Conservation (phyloP, 768 basidiomycete genomes). For the Pleurotus sapidus region DNA sequence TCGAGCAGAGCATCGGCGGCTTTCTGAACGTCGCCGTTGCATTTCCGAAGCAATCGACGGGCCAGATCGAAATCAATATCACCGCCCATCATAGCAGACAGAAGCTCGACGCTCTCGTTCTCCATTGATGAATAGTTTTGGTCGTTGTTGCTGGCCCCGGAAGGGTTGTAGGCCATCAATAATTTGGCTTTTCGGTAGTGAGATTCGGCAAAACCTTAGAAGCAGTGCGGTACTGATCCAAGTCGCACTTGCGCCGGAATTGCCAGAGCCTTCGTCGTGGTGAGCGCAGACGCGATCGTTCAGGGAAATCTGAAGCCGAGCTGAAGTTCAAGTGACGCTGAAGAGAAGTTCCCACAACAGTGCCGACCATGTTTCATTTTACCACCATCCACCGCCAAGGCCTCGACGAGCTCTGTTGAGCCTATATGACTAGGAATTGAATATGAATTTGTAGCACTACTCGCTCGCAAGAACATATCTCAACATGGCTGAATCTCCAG, state of each 20-base stretch:
- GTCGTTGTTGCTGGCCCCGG: neutral
- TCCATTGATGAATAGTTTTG: neutral
- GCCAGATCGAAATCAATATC: constrained; percentile 42
- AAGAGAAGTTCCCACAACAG: too few species aligned
- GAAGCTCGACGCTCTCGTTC: constrained; percentile 25
- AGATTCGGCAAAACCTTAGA: too few species aligned
- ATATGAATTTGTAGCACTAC: constrained; percentile 3
- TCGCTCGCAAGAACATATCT: neutral
- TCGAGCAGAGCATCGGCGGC: constrained; percentile 52
- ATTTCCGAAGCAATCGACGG: constrained; percentile 55
- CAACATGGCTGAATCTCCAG: constrained; percentile 43
- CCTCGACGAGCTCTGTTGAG: constrained; percentile 6
- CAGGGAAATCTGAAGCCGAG: too few species aligned
- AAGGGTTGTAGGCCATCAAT: neutral
- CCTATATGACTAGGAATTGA: neutral
- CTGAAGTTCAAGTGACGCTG: too few species aligned
- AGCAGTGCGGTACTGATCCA: too few species aligned
- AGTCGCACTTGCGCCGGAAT: too few species aligned
- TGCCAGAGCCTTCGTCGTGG: too few species aligned
- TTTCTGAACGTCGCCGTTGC: constrained; percentile 55
- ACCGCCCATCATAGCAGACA: constrained; percentile 31
- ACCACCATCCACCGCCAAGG: constrained; percentile 3
- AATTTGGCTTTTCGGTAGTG: too few species aligned
- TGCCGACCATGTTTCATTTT: neutral
- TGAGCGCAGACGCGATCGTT: too few species aligned